Conservation (phyloP, 495 filamentous ascomycete species). For the Neurospora pannonica region DNA sequence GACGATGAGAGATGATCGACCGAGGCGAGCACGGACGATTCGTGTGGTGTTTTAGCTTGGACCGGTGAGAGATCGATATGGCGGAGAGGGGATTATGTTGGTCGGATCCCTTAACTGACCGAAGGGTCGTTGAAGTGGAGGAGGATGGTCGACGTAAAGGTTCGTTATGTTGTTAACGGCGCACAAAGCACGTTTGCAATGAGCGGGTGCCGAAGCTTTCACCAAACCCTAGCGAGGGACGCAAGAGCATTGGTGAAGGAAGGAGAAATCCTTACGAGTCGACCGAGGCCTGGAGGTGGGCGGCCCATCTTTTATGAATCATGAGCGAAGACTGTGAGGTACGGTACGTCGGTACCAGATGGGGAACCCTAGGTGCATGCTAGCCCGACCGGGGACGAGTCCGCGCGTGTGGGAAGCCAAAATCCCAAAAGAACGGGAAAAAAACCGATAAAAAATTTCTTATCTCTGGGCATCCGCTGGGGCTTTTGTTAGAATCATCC, state of each 20-base stretch:
- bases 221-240: neutral
- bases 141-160: neutral
- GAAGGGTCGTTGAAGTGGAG: neutral
- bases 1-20: neutral
- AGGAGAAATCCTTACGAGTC: neutral
- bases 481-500: no score
- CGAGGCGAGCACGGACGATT: neutral
- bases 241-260: neutral
- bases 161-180: neutral
- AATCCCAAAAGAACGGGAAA: conserved; percentile 1
- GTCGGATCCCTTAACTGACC: neutral
- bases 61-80: neutral
- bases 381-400: neutral
- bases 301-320: conserved; percentile 11
- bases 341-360: conserved; percentile 1
- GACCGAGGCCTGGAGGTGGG: conserved; percentile 3
- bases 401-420: neutral
- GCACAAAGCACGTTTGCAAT: neutral
- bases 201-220: conserved; percentile 2
- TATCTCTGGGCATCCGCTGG: conserved; percentile 17
- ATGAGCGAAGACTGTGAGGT: neutral
- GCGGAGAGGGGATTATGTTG: neutral
- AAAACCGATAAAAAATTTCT: conserved; percentile 15
- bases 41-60: neutral
- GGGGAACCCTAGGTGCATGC: conserved; percentile 1